phyloP scores from a whole-genome alignment of 345 rosid species.

The Euphorbia pulcherrima region DNA sequence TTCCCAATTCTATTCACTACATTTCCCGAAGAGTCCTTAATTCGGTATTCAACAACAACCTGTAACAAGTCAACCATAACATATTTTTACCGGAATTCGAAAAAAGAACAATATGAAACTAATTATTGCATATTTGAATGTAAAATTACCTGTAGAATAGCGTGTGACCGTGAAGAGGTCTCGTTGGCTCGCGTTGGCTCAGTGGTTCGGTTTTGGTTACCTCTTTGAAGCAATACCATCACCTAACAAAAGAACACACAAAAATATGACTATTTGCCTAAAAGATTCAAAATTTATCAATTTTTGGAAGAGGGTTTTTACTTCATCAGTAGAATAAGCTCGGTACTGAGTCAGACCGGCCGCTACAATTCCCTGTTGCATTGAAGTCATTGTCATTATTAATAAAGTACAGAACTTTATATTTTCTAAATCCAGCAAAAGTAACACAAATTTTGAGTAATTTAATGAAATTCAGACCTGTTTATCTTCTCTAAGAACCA shows the following conservation, averaged over 20 bases:
- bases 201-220: conserved; percentile 90
- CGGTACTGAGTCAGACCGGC: conserved; percentile 93
- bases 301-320: conserved; percentile 20
- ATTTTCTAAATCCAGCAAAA: background rate
- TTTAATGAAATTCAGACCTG: conserved; percentile 43
- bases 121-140: background rate
- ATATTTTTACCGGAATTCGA: background rate
- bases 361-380: conserved; percentile 90
- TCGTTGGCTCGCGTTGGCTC: conserved; percentile 93
- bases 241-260: conserved; percentile 47
- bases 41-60: conserved; percentile 76
- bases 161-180: conserved; percentile 95
- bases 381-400: too few relatives aligned
- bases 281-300: conserved; percentile 1
- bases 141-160: conserved; percentile 76
- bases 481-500: conserved; percentile 86
- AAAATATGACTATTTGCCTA: conserved; percentile 8
- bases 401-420: background rate
- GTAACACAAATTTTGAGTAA: background rate
- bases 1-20: conserved; percentile 60
- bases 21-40: conserved; percentile 66
- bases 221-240: conserved; percentile 84
- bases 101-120: conserved; percentile 36
- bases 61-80: conserved; percentile 21
- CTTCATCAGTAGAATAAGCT: conserved; percentile 95